Evolutionary conservation across 257 asterid genomes (phyloP).

Genomic region (Solanum chiquidenum): DNA sequence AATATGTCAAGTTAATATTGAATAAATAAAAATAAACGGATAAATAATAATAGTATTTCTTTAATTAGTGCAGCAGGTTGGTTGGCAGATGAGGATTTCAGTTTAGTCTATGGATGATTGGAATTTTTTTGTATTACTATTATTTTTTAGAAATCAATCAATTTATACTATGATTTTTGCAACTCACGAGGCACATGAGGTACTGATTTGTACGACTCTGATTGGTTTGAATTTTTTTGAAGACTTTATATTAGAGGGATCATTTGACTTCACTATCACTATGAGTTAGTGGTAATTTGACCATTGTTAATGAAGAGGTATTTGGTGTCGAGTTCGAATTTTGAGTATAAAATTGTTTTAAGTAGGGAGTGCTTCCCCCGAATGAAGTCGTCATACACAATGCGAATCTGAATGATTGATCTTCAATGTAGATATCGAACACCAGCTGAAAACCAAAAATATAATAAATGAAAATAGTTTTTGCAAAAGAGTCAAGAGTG

Average conservation of each 20-base stretch:
- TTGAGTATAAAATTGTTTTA: no score
- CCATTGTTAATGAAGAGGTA: no score
- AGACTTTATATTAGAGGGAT: background rate
- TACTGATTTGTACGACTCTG: background rate
- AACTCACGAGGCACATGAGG: background rate
- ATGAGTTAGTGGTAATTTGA: background rate
- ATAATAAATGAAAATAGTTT: no score
- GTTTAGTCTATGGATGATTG: background rate
- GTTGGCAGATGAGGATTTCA: background rate
- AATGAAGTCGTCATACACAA: no score
- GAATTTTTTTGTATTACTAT: background rate
- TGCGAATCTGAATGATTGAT: no score
- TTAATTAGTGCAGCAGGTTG: background rate
- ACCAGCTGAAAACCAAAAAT: rapidly evolving
- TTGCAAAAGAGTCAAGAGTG: background rate
- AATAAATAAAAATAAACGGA: no score
- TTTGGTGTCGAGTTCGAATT: background rate
- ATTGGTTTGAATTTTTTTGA: background rate
- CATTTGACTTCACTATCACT: background rate
- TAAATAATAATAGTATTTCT: background rate
- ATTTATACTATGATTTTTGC: background rate
- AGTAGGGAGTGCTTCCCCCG: rapidly evolving
- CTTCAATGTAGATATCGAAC: no score
- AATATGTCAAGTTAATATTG: no score
- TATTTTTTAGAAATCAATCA: background rate